These are phyloP conservation scores for Tetrapisispora arboricola DNA, from an alignment of 805 yeast species.

Conservation along the genomic window DNA sequence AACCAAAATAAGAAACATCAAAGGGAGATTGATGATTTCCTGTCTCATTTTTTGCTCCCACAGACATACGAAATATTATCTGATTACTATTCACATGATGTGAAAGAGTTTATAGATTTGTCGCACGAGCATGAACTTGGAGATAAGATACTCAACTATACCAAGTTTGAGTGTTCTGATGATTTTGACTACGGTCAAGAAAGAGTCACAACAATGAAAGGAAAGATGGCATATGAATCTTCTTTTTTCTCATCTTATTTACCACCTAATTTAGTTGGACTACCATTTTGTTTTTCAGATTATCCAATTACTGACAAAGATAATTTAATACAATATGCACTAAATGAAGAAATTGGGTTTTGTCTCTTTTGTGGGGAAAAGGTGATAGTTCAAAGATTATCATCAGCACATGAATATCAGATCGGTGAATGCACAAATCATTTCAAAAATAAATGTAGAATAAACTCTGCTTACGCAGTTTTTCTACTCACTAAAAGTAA, in stretches of 20 bases:
- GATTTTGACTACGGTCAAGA: too few species aligned
- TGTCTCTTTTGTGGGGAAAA: conserved; percentile 74
- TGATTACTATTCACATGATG: background rate
- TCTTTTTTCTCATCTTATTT: conserved; percentile 3
- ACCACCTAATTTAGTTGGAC: conserved; percentile 4
- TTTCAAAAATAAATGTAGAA: conserved; percentile 44
- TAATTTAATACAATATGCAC: conserved; percentile 31
- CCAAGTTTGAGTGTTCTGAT: background rate
- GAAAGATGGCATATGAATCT: too few species aligned
- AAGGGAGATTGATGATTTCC: conserved; percentile 1
- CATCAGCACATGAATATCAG: conserved; percentile 35
- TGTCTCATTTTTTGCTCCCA: background rate
- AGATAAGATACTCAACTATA: background rate
- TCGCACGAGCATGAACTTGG: background rate
- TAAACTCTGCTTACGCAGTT: conserved; percentile 16
- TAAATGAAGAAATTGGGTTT: conserved; percentile 59
- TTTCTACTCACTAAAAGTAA: conserved; percentile 21
- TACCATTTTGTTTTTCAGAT: conserved; percentile 10
- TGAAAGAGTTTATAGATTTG: background rate
- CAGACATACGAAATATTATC: background rate
- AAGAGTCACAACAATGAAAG: too few species aligned
- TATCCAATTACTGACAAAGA: conserved; percentile 17
- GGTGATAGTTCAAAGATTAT: conserved; percentile 54
- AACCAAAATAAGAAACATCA: background rate
- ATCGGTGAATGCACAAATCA: conserved; percentile 80